Conservation (phyloP, 2,329 filamentous ascomycete species). For the Ascochyta lentis region DNA sequence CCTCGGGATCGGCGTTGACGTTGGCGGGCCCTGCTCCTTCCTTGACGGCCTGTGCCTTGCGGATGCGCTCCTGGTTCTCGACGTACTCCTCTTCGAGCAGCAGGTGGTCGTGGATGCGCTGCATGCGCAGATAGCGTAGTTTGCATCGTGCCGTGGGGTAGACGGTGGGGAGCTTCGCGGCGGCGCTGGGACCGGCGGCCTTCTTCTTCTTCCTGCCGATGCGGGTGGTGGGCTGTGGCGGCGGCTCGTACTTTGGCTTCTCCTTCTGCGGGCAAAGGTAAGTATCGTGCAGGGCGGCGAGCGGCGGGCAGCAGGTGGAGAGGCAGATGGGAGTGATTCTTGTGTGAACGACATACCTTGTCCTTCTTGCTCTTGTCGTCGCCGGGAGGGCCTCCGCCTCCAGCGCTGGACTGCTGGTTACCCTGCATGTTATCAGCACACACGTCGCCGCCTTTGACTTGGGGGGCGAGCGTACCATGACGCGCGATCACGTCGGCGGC, state of each 20-base stretch:
- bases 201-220: constrained; percentile 99
- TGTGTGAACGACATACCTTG: constrained; percentile 49
- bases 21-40: constrained; percentile 63
- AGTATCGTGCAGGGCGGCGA: constrained; percentile 16
- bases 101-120: constrained; percentile 96
- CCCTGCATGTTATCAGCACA: constrained; percentile 62
- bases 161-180: constrained; percentile 91
- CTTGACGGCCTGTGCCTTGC: constrained; percentile 79
- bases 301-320: constrained; percentile 11
- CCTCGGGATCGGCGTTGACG: constrained; percentile 69
- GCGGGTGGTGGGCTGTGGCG: constrained; percentile 93
- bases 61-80: constrained; percentile 95
- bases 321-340: not conserved
- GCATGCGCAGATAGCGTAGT: constrained; percentile 95
- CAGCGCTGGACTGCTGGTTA: constrained; percentile 87
- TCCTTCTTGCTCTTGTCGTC: constrained; percentile 94
- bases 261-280: constrained; percentile 73
- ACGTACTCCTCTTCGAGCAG: constrained; percentile 98
- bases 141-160: constrained; percentile 98
- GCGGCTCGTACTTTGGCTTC: constrained; percentile 99
- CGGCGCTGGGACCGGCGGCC: constrained; percentile 88
- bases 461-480: constrained; percentile 42
- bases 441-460: constrained; percentile 33
- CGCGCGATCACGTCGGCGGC: constrained; percentile 26
- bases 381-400: constrained; percentile 68